These are phyloP conservation scores for Leccinum fallax DNA, from an alignment of 1,284 basidiomycete species.

Conservation along the genomic window DNA sequence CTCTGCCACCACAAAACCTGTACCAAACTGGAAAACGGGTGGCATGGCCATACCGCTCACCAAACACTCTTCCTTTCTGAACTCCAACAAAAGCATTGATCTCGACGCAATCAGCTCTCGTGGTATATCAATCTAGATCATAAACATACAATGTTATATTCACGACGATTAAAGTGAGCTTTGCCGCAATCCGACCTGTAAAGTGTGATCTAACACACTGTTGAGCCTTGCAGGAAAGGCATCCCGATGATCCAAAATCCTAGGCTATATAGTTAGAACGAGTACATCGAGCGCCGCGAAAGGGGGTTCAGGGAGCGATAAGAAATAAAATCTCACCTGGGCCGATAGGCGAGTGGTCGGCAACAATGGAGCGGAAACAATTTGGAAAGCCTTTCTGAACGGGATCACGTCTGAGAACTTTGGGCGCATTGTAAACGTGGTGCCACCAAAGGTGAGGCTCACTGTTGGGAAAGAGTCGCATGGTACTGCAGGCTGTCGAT, in stretches of 20 bases:
- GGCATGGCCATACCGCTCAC: no score
- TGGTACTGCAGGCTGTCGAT: not conserved
- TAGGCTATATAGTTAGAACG: not conserved
- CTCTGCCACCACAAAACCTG: no score
- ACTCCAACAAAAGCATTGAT: no score
- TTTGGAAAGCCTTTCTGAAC: not conserved
- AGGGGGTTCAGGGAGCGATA: not conserved
- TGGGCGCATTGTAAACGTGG: not conserved
- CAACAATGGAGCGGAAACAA: not conserved
- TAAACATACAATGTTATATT: not conserved
- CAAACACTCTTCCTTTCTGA: no score
- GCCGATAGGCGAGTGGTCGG: not conserved
- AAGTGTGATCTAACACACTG: not conserved
- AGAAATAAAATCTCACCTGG: not conserved
- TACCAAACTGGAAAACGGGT: no score
- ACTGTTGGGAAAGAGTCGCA: not conserved
- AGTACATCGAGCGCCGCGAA: not conserved
- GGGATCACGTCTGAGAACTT: not conserved
- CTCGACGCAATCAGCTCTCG: no score
- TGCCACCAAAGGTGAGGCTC: not conserved
- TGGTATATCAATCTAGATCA: not conserved
- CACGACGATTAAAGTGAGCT: not conserved
- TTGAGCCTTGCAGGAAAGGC: not conserved
- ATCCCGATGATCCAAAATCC: not conserved
- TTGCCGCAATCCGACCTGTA: not conserved